Evolutionary conservation across 805 yeast genomes (phyloP).

Genomic region (Pichia phayaonensis): DNA sequence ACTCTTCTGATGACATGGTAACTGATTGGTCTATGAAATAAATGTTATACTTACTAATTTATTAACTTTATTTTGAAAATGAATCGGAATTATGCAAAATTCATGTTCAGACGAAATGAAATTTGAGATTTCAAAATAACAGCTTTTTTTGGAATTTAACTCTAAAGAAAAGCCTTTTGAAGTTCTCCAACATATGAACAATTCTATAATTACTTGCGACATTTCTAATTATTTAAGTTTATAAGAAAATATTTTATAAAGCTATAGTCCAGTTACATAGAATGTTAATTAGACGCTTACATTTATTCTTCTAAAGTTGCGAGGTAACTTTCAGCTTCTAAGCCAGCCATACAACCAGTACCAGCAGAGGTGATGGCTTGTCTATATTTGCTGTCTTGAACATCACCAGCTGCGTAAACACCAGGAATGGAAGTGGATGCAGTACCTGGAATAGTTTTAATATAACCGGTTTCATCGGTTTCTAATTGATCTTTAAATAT

Average conservation of each 20-base stretch:
- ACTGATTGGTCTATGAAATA: not conserved
- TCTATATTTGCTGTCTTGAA: conserved; percentile 93
- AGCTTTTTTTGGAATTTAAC: too few species aligned
- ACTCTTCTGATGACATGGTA: not conserved
- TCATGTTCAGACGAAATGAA: not conserved
- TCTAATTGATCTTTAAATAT: conserved; percentile 73
- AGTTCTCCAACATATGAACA: too few species aligned
- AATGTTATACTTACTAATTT: not conserved
- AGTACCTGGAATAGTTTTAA: conserved; percentile 84
- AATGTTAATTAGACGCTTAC: not conserved
- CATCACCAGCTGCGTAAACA: conserved; percentile 98
- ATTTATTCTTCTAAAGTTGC: conserved; percentile 37
- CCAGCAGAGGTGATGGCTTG: conserved; percentile 99
- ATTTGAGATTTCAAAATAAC: not conserved
- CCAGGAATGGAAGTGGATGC: conserved; percentile 81
- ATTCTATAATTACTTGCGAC: too few species aligned
- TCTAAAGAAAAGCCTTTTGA: not conserved
- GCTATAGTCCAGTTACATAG: not conserved
- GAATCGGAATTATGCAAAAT: too few species aligned
- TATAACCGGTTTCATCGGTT: conserved; percentile 82
- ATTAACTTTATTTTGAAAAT: not conserved
- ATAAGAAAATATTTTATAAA: not conserved
- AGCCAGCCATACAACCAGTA: conserved; percentile 98
- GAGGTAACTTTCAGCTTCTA: conserved; percentile 83
- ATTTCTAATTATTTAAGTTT: not conserved